A percentile compares a stretch with the other conserved stretches of the same genome.
phyloP scores from a whole-genome alignment of 2,329 filamentous ascomycete genomes.

The Paecilomyces formosus region DNA sequence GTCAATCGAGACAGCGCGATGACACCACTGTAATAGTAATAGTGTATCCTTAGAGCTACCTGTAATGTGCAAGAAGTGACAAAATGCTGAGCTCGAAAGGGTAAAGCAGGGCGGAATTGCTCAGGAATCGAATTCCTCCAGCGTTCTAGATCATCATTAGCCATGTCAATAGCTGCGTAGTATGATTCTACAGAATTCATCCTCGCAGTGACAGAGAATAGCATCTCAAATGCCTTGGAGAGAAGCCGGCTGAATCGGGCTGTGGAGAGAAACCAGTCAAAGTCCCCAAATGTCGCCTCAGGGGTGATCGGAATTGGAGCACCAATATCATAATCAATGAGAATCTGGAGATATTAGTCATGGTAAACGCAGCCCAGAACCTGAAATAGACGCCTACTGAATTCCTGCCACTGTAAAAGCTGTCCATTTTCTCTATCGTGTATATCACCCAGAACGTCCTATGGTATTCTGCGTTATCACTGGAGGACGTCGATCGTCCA shows the following conservation, averaged over 20 bases:
- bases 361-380: not conserved
- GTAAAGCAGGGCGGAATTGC: constrained; percentile 21
- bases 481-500: constrained; percentile 14
- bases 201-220: constrained; percentile 29
- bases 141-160: constrained; percentile 19
- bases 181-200: constrained; percentile 9
- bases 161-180: constrained; percentile 13
- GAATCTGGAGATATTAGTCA: constrained; percentile 13
- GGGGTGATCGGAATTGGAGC: constrained; percentile 26
- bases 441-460: constrained; percentile 37
- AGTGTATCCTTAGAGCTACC: constrained; percentile 19
- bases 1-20: constrained; percentile 24
- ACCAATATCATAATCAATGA: constrained; percentile 32
- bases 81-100: constrained; percentile 11
- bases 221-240: constrained; percentile 23
- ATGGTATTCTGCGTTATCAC: constrained; percentile 9
- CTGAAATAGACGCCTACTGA: constrained; percentile 20
- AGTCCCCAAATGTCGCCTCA: constrained; percentile 22
- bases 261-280: constrained; percentile 28
- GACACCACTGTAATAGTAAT: constrained; percentile 21
- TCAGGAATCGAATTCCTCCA: constrained; percentile 24
- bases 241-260: constrained; percentile 23
- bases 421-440: constrained; percentile 28
- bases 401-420: constrained; percentile 21
- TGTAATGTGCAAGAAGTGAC: constrained; percentile 8